A percentile compares a stretch with the other conserved stretches of the same genome.
Evolutionary conservation across 495 filamentous ascomycete species (phyloP).

Genomic region (Tuber brumale): DNA sequence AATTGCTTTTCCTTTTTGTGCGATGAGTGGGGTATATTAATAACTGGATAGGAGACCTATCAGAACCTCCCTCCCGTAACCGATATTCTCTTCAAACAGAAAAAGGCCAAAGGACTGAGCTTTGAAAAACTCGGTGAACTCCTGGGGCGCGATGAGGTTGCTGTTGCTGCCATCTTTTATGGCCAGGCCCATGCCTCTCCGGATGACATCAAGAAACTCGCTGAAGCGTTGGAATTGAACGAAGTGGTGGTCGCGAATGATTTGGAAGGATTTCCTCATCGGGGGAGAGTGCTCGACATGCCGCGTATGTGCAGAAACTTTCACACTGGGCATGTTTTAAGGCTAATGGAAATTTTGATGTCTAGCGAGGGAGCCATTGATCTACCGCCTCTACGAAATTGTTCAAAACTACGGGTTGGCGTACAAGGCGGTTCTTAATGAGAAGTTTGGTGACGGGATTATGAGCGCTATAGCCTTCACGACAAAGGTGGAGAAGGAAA

Average conservation of each 20-base stretch:
- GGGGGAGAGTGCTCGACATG: constrained; percentile 81
- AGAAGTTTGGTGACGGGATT: constrained; percentile 98
- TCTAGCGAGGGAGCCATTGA: constrained; percentile 70
- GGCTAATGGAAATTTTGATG: constrained; percentile 4
- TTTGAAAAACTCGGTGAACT: constrained; percentile 74
- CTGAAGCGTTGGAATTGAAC: constrained; percentile 58
- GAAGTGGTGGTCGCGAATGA: constrained; percentile 54
- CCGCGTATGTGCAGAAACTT: constrained; percentile 49
- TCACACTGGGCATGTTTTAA: not conserved
- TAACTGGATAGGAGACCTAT: constrained; percentile 20
- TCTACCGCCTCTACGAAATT: constrained; percentile 92
- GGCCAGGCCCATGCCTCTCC: constrained; percentile 75
- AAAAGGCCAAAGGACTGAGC: constrained; percentile 64
- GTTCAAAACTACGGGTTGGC: constrained; percentile 98
- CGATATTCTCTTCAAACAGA: constrained; percentile 74
- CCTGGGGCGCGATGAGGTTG: constrained; percentile 81
- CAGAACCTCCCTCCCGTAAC: constrained; percentile 60
- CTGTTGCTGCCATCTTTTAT: constrained; percentile 89
- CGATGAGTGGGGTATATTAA: not conserved
- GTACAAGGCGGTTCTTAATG: constrained; percentile 93
- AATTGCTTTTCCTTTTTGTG: not conserved
- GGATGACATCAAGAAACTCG: constrained; percentile 69
- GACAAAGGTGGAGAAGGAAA: constrained; percentile 94
- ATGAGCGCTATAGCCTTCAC: constrained; percentile 96
- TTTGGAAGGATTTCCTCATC: constrained; percentile 69